Evolutionary conservation across 2,329 filamentous ascomycete genomes (phyloP), one percentile per base, ranked within the genome.

Genomic region (Bretziella fagacearum): DNA sequence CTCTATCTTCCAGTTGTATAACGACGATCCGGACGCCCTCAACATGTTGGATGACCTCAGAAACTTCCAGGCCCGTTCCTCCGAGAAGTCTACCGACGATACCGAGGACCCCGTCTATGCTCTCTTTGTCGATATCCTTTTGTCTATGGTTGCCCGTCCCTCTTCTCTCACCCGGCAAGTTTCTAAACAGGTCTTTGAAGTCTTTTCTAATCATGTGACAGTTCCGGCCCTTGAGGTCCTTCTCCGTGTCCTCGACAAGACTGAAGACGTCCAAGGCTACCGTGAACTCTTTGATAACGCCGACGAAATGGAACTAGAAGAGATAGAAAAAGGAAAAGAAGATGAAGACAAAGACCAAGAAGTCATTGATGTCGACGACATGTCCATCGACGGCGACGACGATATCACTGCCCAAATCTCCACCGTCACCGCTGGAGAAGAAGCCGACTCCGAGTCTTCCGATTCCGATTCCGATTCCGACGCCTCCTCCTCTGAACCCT

Each of bases 81-180:
- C 74, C 52, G 63, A 73, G 32, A 67, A 74, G 55, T 62, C 65
- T 1, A 73, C 71, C 5, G 68, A 68, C 8, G 81, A 84, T 0
- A 78, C 27, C n/a, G 41, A 45, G 18, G 49, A 51, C 25, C 45
- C 46, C 3, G 49, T 45, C 26, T 47, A 41, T 25, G 49, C 84
- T 56, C 71, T 84, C 22, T 63, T 95, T 6, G 77, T 95, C 2
- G 91, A 96, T 57, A 82, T 96, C 44, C 63, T 98, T 6, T 68
- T 96, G n/a, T 84, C 84, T 45, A 85, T 96, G 64, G 74, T 93
- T 2, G 84, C 86, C 0, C 84, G 85, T 52, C 83, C 81, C 3
- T 94, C 87, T 1, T 76, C 79, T 7, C 67, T 96, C 44, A 83
- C 93, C 66, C 77, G 85, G 25, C 84, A 87, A 55, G 79, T 93